Evolutionary conservation across 2,329 filamentous ascomycete genomes (phyloP).

Genomic region (Didymella sp.): DNA sequence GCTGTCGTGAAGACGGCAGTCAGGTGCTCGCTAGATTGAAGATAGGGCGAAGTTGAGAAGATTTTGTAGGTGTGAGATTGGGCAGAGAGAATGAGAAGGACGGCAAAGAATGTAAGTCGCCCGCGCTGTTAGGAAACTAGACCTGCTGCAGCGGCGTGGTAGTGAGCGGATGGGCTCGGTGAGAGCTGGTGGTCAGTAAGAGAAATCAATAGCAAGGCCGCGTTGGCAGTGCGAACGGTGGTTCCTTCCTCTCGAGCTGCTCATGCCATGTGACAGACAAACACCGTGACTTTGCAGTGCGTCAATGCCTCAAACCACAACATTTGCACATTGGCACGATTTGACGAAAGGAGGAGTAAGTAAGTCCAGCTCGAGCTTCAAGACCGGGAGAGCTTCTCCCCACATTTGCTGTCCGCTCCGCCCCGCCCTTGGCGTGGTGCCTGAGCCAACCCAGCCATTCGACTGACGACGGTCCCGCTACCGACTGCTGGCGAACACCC

Average conservation of each 20-base stretch:
- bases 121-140: conserved; percentile 15
- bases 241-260: conserved; percentile 34
- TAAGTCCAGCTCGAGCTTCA: conserved; percentile 2
- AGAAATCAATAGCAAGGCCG: conserved; percentile 24
- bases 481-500: conserved; percentile 10
- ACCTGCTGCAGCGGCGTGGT: conserved; percentile 22
- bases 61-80: conserved; percentile 13
- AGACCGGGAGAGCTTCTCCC: conserved; percentile 18
- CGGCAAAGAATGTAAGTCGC: conserved; percentile 36
- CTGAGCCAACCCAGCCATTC: conserved; percentile 11
- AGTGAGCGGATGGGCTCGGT: conserved; percentile 21
- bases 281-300: not conserved
- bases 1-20: conserved; percentile 8
- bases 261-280: conserved; percentile 19
- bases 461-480: conserved; percentile 37
- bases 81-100: conserved; percentile 15
- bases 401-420: conserved; percentile 32
- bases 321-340: conserved; percentile 3
- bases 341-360: conserved; percentile 20
- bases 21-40: conserved; percentile 14
- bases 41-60: conserved; percentile 15
- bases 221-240: conserved; percentile 26
- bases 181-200: conserved; percentile 32
- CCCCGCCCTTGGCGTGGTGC: conserved; percentile 22
- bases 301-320: not conserved